Percentiles rank a stretch among this genome's conserved stretches.
Conservation (phyloP, 2,329 filamentous ascomycete species). For the Paecilomyces sp. region DNA sequence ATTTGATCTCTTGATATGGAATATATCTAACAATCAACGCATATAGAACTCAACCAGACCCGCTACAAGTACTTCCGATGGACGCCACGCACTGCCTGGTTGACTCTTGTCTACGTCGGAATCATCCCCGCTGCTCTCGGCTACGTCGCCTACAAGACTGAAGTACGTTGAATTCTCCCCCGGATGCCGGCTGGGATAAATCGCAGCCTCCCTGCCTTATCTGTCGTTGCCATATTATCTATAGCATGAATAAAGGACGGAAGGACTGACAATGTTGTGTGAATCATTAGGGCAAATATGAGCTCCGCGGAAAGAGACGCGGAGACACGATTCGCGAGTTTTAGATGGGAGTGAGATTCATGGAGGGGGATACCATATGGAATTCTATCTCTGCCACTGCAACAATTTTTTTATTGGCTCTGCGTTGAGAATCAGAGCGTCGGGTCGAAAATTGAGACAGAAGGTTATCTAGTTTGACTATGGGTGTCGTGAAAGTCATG, state of each 20-base stretch:
- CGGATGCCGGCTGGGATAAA: neutral
- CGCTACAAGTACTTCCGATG: constrained; percentile 94
- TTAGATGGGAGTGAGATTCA: constrained; percentile 37
- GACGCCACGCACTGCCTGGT: constrained; percentile 73
- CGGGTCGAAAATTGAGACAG: neutral
- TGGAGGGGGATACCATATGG: neutral
- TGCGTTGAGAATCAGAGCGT: neutral
- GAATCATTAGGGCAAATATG: constrained; percentile 66
- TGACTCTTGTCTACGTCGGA: constrained; percentile 70
- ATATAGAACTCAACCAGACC: constrained; percentile 71
- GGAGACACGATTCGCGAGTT: constrained; percentile 79
- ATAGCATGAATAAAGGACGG: neutral
- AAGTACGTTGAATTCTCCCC: constrained; percentile 57
- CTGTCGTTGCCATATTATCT: neutral
- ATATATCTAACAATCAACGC: constrained; percentile 11
- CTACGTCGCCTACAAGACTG: constrained; percentile 68
- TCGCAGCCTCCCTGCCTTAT: neutral
- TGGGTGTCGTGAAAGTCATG: too few species aligned
- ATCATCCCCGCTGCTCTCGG: constrained; percentile 65
- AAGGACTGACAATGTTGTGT: constrained; percentile 12
- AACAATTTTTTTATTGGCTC: constrained; percentile 3
- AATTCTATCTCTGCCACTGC: neutral
- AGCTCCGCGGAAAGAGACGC: constrained; percentile 78
- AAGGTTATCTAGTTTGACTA: neutral
- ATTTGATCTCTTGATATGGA: neutral